These are phyloP conservation scores for Ochromonas danica DNA, from an alignment of 108 stramenopile species.

Conservation along the genomic window DNA sequence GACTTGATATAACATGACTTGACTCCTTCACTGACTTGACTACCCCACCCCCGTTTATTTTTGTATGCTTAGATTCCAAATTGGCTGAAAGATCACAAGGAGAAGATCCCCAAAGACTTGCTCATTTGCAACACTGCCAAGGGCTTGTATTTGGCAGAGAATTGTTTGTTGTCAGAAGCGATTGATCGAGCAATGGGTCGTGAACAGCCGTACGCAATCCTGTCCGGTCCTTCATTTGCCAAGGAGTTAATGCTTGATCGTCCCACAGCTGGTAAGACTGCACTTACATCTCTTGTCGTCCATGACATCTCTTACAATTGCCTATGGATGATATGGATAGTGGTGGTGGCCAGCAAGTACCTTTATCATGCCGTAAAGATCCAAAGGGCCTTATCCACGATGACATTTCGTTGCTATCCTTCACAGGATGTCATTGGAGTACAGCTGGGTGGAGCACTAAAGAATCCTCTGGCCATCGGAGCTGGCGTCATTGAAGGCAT, in stretches of 20 bases:
- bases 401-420: constrained; percentile 67
- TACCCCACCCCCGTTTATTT: neutral
- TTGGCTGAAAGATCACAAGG: constrained; percentile 62
- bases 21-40: neutral
- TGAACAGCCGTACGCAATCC: constrained; percentile 69
- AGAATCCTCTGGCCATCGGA: constrained; percentile 79
- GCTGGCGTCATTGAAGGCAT: constrained; percentile 74
- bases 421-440: constrained; percentile 69
- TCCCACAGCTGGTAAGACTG: constrained; percentile 59
- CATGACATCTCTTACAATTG: too few species aligned
- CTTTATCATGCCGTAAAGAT: constrained; percentile 51
- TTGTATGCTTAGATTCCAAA: constrained; percentile 44
- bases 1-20: neutral
- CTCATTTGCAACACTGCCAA: constrained; percentile 71
- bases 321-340: neutral
- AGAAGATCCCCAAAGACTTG: constrained; percentile 59
- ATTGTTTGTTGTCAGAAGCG: constrained; percentile 63
- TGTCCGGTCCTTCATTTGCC: constrained; percentile 80
- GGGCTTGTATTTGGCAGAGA: constrained; percentile 69
- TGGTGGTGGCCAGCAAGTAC: constrained; percentile 71
- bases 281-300: neutral
- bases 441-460: constrained; percentile 76
- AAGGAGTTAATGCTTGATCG: constrained; percentile 71
- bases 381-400: constrained; percentile 43
- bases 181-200: constrained; percentile 64